phyloP scores from a whole-genome alignment of 2,329 filamentous ascomycete species.

The Clonostachys solani region DNA sequence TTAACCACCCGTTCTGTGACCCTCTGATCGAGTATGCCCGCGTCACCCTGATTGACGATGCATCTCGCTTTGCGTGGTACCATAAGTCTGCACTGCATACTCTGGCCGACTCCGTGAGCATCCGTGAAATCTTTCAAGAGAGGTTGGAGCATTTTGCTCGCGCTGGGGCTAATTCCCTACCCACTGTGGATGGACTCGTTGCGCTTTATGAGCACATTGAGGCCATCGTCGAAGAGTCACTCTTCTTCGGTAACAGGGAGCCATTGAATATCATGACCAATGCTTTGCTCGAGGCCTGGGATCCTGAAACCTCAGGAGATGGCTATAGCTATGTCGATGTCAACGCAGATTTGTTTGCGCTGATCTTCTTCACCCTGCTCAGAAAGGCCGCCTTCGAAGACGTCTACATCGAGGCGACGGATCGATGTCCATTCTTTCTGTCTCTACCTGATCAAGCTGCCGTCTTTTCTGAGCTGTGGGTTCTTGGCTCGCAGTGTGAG shows the following conservation, averaged over 20 bases:
- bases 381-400: conserved; percentile 55
- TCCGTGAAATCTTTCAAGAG: conserved; percentile 15
- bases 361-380: conserved; percentile 53
- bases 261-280: conserved; percentile 27
- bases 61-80: conserved; percentile 15
- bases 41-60: conserved; percentile 16
- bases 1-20: conserved; percentile 13
- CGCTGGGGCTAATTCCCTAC: conserved; percentile 13
- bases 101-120: conserved; percentile 15
- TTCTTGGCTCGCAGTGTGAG: conserved; percentile 58
- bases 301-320: conserved; percentile 8
- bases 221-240: conserved; percentile 15
- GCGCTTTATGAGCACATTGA: conserved; percentile 15
- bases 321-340: conserved; percentile 28
- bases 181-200: conserved; percentile 13
- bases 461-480: conserved; percentile 60
- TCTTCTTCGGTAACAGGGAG: conserved; percentile 19
- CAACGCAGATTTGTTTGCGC: conserved; percentile 47
- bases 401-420: conserved; percentile 58
- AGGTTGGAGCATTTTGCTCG: conserved; percentile 15
- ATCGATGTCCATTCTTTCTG: conserved; percentile 57
- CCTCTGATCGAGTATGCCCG: conserved; percentile 18
- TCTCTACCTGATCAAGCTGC: conserved; percentile 59
- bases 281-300: conserved; percentile 25
- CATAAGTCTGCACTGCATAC: conserved; percentile 15